phyloP scores from a whole-genome alignment of 805 yeast species.

The Saccharomycopsis oosterbeekiorum region DNA sequence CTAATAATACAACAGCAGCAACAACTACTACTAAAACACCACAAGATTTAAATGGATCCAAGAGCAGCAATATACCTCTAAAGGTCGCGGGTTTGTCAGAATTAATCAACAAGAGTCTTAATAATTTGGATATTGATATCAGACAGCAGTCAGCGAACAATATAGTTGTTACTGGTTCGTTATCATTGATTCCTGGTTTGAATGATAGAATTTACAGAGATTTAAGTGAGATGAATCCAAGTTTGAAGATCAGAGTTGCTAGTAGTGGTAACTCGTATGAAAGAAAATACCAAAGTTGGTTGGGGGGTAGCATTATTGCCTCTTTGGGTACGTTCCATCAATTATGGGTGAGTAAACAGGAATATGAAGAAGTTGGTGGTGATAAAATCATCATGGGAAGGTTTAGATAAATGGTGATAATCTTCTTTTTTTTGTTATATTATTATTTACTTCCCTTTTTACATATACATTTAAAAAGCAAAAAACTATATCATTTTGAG shows the following conservation, averaged over 20 bases:
- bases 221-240: slow-evolving; percentile 62
- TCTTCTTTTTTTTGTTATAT: background rate
- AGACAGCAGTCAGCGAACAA: slow-evolving; percentile 83
- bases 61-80: background rate
- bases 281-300: slow-evolving; percentile 76
- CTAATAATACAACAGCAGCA: no score
- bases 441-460: background rate
- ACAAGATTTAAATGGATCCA: background rate
- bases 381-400: slow-evolving; percentile 72
- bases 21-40: background rate
- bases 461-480: background rate
- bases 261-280: slow-evolving; percentile 73
- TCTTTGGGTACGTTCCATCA: slow-evolving; percentile 92
- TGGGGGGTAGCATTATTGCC: slow-evolving; percentile 84
- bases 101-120: slow-evolving; percentile 20
- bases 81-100: slow-evolving; percentile 12
- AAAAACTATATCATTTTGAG: background rate
- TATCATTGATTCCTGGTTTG: slow-evolving; percentile 71
- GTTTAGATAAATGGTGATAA: slow-evolving; percentile 51
- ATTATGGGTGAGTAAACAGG: slow-evolving; percentile 82
- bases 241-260: slow-evolving; percentile 73
- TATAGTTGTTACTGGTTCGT: slow-evolving; percentile 78
- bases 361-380: slow-evolving; percentile 81
- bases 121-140: slow-evolving; percentile 61
- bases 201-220: slow-evolving; percentile 70